Conservation (phyloP, 2,329 filamentous ascomycete genomes). For the Colletotrichum endophyticum region DNA sequence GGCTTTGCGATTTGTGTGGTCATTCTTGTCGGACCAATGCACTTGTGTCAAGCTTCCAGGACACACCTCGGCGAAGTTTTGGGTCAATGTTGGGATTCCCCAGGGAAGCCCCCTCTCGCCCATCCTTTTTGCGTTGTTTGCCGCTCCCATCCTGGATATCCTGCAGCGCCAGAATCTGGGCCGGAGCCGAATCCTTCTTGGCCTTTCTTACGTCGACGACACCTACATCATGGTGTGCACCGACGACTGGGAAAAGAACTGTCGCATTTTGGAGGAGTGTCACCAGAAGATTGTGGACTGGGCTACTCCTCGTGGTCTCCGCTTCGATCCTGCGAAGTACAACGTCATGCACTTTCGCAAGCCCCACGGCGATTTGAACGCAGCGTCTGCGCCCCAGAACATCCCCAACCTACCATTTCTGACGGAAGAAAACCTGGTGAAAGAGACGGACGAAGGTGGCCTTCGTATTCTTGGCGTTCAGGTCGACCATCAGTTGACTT, state of each 20-base stretch:
- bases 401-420: neutral
- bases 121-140: slow-evolving; percentile 1
- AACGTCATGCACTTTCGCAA: neutral
- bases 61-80: neutral
- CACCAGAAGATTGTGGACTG: neutral
- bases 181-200: neutral
- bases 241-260: neutral
- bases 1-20: neutral
- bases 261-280: neutral
- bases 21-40: neutral
- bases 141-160: neutral
- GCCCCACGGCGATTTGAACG: neutral
- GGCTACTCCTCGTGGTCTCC: neutral
- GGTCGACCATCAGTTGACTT: neutral
- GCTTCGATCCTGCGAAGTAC: neutral
- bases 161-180: neutral
- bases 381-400: neutral
- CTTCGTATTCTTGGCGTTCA: neutral
- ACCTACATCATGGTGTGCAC: neutral
- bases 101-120: slow-evolving; percentile 2
- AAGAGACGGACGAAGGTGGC: neutral
- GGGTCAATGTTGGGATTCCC: neutral
- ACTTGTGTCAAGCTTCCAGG: neutral
- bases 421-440: neutral
- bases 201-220: neutral